Evolutionary conservation across 2,329 filamentous ascomycete species (phyloP), one percentile per base, ranked within the genome.

Genomic region (Verticillium longisporum): DNA sequence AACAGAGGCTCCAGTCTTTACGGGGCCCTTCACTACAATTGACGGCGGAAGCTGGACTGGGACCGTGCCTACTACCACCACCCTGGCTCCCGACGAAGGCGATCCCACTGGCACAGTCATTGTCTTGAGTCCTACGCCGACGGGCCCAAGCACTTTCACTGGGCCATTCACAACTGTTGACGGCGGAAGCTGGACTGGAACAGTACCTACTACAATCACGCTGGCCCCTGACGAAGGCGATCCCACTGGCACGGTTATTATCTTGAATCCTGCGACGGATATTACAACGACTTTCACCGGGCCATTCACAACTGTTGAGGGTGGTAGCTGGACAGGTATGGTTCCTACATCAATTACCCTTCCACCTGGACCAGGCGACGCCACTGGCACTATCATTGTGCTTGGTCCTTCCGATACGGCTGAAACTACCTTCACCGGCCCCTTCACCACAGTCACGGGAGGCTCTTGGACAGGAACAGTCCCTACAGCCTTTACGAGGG

Each of bases 161-260:
- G 61, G 61, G 1, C 59, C 61, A 7, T 64, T 60, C 61, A 61
- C 56, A 18, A 63, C 56, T 5, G 13, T 58, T 9, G 38, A 34
- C 13, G 56, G 34, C 11, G n/a, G 33, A 11, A 38, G 36, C 31
- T 41, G 56, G 37, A 58, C 56, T n/a, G 56, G 56, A 2, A 13
- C 15, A n/a, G 36, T 32, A 6, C 56, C 56, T 26, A 58, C 56
- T 6, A 45, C 56, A 5, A n/a, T 58, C 10, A 41, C 34, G 6
- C 11, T 58, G 21, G 32, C 56, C n/a, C 56, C 56, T 6, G 18
- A 13, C 3, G 36, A 21, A 32, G n/a, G 32, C 1, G 56, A 58
- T 26, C 18, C 21, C 18, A 45, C 37, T 3, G 57, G 57, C 26
- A 59, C 57, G 5, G 32, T 31, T 10, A 26, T 58, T 32, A 26